A percentile compares a stretch with the other conserved stretches of the same genome.
Conservation (phyloP, 192 early-diverging fungal genomes). For the Backusella psychrophila region DNA sequence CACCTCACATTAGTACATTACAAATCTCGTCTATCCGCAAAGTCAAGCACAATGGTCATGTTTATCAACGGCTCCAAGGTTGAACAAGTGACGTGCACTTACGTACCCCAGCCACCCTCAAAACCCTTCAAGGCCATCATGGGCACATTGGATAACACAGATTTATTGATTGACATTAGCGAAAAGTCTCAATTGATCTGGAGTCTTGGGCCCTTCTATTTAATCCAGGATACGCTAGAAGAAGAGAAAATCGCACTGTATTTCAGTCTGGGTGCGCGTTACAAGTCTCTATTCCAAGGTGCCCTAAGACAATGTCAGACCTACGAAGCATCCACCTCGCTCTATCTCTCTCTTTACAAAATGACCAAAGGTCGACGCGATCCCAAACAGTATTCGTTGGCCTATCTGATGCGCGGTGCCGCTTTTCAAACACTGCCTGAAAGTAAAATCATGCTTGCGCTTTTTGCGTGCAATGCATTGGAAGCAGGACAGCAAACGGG, state of each 20-base stretch:
- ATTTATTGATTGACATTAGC: conserved; percentile 2
- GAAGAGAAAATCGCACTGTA: conserved; percentile 53
- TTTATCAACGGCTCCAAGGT: conserved; percentile 61
- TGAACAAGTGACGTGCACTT: conserved; percentile 54
- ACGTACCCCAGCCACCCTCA: conserved; percentile 41
- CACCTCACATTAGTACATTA: conserved; percentile 66
- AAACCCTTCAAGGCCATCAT: not conserved
- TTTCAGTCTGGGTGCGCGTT: conserved; percentile 64
- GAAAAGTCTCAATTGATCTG: conserved; percentile 37
- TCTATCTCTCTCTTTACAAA: conserved; percentile 46
- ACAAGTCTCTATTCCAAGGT: conserved; percentile 63
- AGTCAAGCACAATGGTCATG: conserved; percentile 48
- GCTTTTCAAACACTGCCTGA: conserved; percentile 50
- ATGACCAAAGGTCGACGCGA: conserved; percentile 24
- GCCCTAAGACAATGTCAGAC: conserved; percentile 62
- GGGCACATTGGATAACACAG: not conserved
- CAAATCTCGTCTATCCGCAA: conserved; percentile 46
- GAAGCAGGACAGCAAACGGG: conserved; percentile 31
- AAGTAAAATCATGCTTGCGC: conserved; percentile 58
- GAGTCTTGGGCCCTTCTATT: conserved; percentile 65
- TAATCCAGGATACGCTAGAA: conserved; percentile 62
- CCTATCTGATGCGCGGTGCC: conserved; percentile 51
- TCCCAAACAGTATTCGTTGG: conserved; percentile 43
- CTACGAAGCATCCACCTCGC: conserved; percentile 57
- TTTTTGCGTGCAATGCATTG: conserved; percentile 51